A percentile compares a stretch with the other conserved stretches of the same genome.
These are phyloP conservation scores for Scutellaria baicalensis DNA, from an alignment of 257 asterid species.

Conservation along the genomic window DNA sequence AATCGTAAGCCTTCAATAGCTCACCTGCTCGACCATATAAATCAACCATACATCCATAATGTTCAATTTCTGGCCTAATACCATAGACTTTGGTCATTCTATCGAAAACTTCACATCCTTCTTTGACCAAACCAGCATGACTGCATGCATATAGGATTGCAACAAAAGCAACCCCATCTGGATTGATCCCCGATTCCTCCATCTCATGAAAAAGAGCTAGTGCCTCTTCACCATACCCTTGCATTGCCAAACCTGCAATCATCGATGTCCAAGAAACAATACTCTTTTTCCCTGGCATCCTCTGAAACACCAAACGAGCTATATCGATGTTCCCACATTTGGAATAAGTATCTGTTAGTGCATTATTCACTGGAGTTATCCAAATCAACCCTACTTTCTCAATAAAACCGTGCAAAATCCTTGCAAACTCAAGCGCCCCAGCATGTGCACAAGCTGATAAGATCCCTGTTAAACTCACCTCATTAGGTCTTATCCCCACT, in stretches of 20 bases:
- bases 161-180: slow-evolving; percentile 53
- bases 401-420: slow-evolving; percentile 50
- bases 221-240: slow-evolving; percentile 75
- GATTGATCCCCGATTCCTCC: slow-evolving; percentile 55
- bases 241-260: slow-evolving; percentile 71
- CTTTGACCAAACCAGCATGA: slow-evolving; percentile 71
- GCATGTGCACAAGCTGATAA: slow-evolving; percentile 77
- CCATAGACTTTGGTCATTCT: slow-evolving; percentile 49
- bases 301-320: slow-evolving; percentile 63
- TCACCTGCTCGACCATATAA: slow-evolving; percentile 74
- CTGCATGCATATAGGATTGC: slow-evolving; percentile 79
- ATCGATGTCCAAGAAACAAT: slow-evolving; percentile 76
- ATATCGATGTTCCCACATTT: slow-evolving; percentile 68
- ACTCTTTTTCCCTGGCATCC: slow-evolving; percentile 52
- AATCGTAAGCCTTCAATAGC: slow-evolving; percentile 56
- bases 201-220: slow-evolving; percentile 47
- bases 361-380: slow-evolving; percentile 67
- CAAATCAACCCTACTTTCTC: slow-evolving; percentile 60
- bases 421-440: slow-evolving; percentile 62
- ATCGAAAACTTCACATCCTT: slow-evolving; percentile 47
- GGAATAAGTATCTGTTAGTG: slow-evolving; percentile 67
- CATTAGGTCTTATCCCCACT: slow-evolving; percentile 52
- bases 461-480: slow-evolving; percentile 74
- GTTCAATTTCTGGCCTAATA: slow-evolving; percentile 60
- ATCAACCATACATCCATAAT: slow-evolving; percentile 96